Conservation (phyloP, 169 alveolate species). For the Plasmodium knowlesi region DNA sequence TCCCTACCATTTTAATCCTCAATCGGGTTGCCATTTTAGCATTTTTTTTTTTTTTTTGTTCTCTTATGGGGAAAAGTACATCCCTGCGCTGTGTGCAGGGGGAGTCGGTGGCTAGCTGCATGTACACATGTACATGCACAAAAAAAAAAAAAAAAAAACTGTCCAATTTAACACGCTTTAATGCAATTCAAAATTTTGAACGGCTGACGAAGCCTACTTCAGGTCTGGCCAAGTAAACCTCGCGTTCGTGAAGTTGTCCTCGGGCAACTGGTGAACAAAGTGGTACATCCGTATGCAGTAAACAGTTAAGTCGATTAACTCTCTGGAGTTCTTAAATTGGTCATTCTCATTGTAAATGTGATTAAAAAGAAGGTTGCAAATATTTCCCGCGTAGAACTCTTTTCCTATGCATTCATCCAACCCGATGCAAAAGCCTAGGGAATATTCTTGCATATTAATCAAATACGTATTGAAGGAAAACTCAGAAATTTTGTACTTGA, state of each 20-base stretch:
- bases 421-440: conserved; percentile 70
- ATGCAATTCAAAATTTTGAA: not conserved
- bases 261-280: conserved; percentile 45
- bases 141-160: not conserved
- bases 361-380: conserved; percentile 39
- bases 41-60: not conserved
- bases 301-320: conserved; percentile 45
- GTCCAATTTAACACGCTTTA: not conserved
- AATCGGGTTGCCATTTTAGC: not conserved
- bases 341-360: conserved; percentile 59
- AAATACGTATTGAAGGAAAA: conserved; percentile 54
- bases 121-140: conserved; percentile 19
- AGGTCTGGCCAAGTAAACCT: conserved; percentile 69
- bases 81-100: not conserved
- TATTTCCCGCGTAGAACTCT: conserved; percentile 60
- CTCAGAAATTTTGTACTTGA: conserved; percentile 63
- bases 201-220: not conserved
- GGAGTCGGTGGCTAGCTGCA: not conserved
- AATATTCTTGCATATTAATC: conserved; percentile 67
- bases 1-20: not conserved
- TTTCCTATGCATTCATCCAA: conserved; percentile 60
- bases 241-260: conserved; percentile 50
- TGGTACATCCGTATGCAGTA: conserved; percentile 62
- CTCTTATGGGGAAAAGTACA: not conserved
- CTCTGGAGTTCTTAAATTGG: conserved; percentile 39